phyloP scores from a whole-genome alignment of 2,329 filamentous ascomycete genomes.

The Talaromyces rugulosus region DNA sequence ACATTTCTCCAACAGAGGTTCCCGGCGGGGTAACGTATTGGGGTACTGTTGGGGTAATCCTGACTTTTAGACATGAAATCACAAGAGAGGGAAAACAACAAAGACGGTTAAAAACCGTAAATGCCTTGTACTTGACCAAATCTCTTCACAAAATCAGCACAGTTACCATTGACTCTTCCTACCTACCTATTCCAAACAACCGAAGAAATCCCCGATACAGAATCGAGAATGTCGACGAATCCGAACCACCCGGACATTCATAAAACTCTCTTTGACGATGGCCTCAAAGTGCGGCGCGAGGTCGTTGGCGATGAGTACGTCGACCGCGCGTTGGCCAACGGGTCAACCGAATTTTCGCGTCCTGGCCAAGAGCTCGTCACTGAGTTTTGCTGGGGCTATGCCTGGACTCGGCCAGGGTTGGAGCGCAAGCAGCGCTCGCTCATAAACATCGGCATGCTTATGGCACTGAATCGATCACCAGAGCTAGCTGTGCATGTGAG shows the following conservation, averaged over 20 bases:
- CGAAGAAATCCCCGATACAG: neutral
- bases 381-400: conserved; percentile 61
- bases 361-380: conserved; percentile 62
- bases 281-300: conserved; percentile 55
- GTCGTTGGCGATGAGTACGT: conserved; percentile 62
- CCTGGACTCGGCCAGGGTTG: conserved; percentile 61
- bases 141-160: neutral
- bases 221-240: conserved; percentile 34
- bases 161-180: neutral
- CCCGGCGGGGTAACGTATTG: neutral
- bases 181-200: neutral
- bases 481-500: conserved; percentile 61
- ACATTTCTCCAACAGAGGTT: neutral
- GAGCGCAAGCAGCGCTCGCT: conserved; percentile 58
- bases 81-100: neutral
- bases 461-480: conserved; percentile 55
- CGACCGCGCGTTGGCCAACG: conserved; percentile 52
- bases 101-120: neutral
- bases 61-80: neutral
- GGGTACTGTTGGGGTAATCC: neutral
- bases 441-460: conserved; percentile 63
- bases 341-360: conserved; percentile 55
- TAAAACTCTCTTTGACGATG: conserved; percentile 57
- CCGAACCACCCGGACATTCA: conserved; percentile 42
- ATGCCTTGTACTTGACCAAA: neutral